phyloP scores from a whole-genome alignment of 495 filamentous ascomycete species.

The Talaromyces wortmannii region DNA sequence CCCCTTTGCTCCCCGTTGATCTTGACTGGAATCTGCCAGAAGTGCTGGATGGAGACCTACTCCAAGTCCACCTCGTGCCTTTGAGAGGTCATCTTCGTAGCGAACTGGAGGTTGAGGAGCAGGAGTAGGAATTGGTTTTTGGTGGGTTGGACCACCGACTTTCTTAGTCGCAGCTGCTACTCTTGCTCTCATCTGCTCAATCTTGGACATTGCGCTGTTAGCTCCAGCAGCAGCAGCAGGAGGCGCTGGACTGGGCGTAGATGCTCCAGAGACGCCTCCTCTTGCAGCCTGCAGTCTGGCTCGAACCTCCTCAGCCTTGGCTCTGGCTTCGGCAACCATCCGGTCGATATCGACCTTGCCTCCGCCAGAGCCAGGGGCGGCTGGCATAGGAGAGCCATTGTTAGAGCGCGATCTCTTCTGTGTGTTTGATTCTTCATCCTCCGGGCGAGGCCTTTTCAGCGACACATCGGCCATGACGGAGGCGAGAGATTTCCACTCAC shows the following conservation, averaged over 20 bases:
- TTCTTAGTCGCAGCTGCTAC: constrained; percentile 67
- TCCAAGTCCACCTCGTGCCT: constrained; percentile 71
- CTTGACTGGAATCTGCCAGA: constrained; percentile 64
- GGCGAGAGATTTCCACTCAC: constrained; percentile 10
- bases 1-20: constrained; percentile 53
- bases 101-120: constrained; percentile 31
- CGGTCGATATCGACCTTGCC: constrained; percentile 51
- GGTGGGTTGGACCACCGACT: constrained; percentile 40
- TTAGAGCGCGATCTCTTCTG: constrained; percentile 55
- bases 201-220: constrained; percentile 43
- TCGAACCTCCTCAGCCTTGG: constrained; percentile 53
- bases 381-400: constrained; percentile 48
- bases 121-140: constrained; percentile 27
- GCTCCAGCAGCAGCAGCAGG: constrained; percentile 25
- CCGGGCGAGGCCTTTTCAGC: constrained; percentile 54
- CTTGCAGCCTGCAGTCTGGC: constrained; percentile 44
- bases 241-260: constrained; percentile 28
- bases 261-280: constrained; percentile 20
- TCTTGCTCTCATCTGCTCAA: constrained; percentile 71
- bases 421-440: constrained; percentile 42
- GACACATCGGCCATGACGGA: constrained; percentile 45
- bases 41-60: constrained; percentile 84
- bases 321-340: constrained; percentile 56
- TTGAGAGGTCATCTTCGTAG: constrained; percentile 41
- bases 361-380: constrained; percentile 22